These are phyloP conservation scores for Pythium chondricola DNA, from an alignment of 352 stramenopile genomes.

Conservation along the genomic window DNA sequence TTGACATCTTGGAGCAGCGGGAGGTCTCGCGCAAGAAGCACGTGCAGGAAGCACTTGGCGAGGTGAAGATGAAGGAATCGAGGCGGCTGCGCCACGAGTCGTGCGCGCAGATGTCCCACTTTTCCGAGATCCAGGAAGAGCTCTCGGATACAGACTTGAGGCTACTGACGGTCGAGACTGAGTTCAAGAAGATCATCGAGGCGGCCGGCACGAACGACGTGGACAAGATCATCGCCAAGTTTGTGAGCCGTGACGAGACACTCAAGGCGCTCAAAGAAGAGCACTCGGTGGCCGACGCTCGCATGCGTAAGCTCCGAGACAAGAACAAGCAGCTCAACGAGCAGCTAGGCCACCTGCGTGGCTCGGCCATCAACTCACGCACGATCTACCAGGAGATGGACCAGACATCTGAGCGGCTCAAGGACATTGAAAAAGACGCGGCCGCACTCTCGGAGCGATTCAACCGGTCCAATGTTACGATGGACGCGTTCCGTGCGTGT, in stretches of 20 bases:
- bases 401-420: constrained; percentile 71
- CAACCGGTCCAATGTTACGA: constrained; percentile 71
- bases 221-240: constrained; percentile 80
- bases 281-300: constrained; percentile 59
- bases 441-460: constrained; percentile 56
- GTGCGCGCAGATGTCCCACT: constrained; percentile 67
- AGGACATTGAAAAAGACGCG: constrained; percentile 79
- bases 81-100: constrained; percentile 68
- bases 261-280: constrained; percentile 71
- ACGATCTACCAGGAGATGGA: constrained; percentile 86
- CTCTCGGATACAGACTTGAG: constrained; percentile 65
- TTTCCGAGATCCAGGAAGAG: constrained; percentile 76
- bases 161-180: constrained; percentile 53
- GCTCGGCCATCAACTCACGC: constrained; percentile 69
- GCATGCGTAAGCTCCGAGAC: constrained; percentile 71
- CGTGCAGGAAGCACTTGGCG: constrained; percentile 57
- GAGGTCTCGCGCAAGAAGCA: constrained; percentile 71
- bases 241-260: constrained; percentile 59
- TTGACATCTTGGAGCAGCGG: constrained; percentile 68
- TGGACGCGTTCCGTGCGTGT: constrained; percentile 76
- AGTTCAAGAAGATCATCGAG: constrained; percentile 73
- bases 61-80: constrained; percentile 67
- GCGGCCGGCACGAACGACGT: constrained; percentile 73
- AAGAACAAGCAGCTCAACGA: constrained; percentile 77
- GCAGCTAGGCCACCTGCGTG: constrained; percentile 46